Evolutionary conservation across 768 basidiomycete species (phyloP).

Genomic region (Lactarius evosmus): DNA sequence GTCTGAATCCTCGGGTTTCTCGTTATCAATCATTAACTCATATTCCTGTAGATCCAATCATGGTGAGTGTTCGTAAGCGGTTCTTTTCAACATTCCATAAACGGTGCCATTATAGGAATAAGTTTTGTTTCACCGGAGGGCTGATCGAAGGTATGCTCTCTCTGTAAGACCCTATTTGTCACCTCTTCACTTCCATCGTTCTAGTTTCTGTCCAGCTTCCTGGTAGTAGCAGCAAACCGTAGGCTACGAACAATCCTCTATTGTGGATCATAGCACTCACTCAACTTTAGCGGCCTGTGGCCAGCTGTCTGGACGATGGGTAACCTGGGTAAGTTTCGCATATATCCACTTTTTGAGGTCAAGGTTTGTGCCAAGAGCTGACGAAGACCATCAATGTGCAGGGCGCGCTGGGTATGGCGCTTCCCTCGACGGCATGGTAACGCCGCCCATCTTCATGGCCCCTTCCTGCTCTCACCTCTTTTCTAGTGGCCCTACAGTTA

Average conservation of each 20-base stretch:
- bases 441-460: constrained; percentile 27
- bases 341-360: not conserved
- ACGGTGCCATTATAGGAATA: constrained; percentile 44
- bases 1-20: constrained; percentile 30
- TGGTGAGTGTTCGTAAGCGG: constrained; percentile 32
- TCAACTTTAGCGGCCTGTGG: constrained; percentile 44
- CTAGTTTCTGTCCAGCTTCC: constrained; percentile 27
- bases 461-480: constrained; percentile 14
- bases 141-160: constrained; percentile 47
- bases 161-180: not conserved
- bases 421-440: constrained; percentile 75
- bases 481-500: constrained; percentile 78
- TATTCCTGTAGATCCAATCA: constrained; percentile 26
- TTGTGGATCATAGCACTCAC: constrained; percentile 26
- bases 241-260: not conserved
- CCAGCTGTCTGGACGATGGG: constrained; percentile 57
- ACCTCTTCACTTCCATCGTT: not conserved
- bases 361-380: constrained; percentile 2
- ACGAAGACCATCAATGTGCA: constrained; percentile 17
- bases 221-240: constrained; percentile 15
- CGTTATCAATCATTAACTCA: not conserved
- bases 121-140: constrained; percentile 82
- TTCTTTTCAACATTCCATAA: not conserved
- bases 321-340: constrained; percentile 53
- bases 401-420: constrained; percentile 89